phyloP scores from a whole-genome alignment of 495 filamentous ascomycete genomes.

The Trichoderma erinaceum region DNA sequence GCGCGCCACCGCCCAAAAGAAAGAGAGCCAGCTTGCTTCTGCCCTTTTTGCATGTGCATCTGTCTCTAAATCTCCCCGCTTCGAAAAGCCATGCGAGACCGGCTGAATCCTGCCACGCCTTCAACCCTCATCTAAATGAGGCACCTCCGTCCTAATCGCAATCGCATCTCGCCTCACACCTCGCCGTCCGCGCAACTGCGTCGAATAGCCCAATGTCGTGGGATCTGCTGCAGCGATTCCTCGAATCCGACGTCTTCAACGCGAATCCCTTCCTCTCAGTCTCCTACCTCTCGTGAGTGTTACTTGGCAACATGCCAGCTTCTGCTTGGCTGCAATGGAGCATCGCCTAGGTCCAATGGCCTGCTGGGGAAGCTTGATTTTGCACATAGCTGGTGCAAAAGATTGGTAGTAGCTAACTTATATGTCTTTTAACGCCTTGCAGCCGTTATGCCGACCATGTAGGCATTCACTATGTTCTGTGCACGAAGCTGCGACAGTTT shows the following conservation, averaged over 20 bases:
- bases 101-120: background rate
- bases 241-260: conserved; percentile 73
- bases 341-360: conserved; percentile 14
- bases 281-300: conserved; percentile 67
- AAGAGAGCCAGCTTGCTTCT: background rate
- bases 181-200: background rate
- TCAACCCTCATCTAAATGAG: conserved; percentile 10
- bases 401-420: conserved; percentile 16
- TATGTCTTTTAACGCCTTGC: conserved; percentile 14
- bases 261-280: conserved; percentile 72
- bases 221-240: conserved; percentile 60
- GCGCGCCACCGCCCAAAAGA: background rate
- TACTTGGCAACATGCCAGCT: conserved; percentile 14
- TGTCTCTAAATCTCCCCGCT: conserved; percentile 2
- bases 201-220: conserved; percentile 24
- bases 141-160: background rate
- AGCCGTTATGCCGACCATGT: conserved; percentile 78
- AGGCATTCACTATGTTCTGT: conserved; percentile 73
- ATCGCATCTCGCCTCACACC: background rate
- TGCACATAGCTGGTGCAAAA: background rate
- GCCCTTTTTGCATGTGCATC: background rate
- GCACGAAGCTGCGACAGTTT: conserved; percentile 73
- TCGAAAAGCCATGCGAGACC: conserved; percentile 15
- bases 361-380: background rate
- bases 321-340: conserved; percentile 5